These are phyloP conservation scores for Alloteropsis semialata DNA, from an alignment of 176 grass and related monocot genomes.

Conservation along the genomic window DNA sequence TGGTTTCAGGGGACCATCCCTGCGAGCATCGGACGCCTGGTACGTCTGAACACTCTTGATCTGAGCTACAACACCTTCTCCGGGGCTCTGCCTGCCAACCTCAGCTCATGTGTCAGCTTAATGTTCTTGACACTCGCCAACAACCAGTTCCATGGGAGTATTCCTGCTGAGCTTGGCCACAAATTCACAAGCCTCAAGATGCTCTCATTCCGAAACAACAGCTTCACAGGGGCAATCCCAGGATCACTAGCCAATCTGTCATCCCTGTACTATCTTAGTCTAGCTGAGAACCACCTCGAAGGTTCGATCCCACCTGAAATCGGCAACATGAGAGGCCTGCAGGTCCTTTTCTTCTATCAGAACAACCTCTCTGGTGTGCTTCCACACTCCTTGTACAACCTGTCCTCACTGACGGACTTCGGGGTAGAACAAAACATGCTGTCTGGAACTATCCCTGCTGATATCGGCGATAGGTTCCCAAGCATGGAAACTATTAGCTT, in stretches of 20 bases:
- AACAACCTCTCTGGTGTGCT: conserved; percentile 15
- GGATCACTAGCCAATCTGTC: conserved; percentile 9
- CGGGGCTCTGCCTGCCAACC: conserved; percentile 2
- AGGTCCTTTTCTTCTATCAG: not conserved
- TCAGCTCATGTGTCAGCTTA: not conserved
- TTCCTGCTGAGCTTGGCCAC: not conserved
- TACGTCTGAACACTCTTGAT: not conserved
- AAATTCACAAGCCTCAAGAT: not conserved
- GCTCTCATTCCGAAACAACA: not conserved
- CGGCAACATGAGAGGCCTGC: not conserved
- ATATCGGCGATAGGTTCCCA: not conserved
- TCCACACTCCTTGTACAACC: not conserved
- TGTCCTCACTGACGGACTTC: not conserved
- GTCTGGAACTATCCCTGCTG: conserved; percentile 2
- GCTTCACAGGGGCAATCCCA: conserved; percentile 1
- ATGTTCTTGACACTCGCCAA: not conserved
- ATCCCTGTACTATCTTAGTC: not conserved
- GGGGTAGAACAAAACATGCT: not conserved
- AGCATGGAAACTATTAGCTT: not conserved
- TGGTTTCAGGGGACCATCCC: not conserved
- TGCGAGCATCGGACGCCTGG: not conserved
- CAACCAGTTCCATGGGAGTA: not conserved
- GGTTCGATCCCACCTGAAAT: conserved; percentile 8
- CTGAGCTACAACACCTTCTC: conserved; percentile 8
- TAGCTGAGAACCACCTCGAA: not conserved